These are phyloP conservation scores for Triticum timopheevii DNA, from an alignment of 176 grass and related monocot genomes.

Conservation along the genomic window DNA sequence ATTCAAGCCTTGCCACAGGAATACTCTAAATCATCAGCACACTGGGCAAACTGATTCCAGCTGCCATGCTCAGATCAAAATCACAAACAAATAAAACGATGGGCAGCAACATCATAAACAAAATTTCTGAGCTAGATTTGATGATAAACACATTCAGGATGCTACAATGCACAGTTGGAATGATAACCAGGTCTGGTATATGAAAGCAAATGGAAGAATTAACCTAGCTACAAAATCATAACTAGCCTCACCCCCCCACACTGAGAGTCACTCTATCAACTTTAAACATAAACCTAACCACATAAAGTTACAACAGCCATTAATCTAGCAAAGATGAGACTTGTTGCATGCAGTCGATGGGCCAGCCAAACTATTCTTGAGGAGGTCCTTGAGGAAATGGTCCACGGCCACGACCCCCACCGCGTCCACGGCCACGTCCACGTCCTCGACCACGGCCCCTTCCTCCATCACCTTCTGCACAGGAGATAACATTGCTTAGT, in stretches of 20 bases:
- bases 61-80: neutral
- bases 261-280: conserved; percentile 40
- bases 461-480: conserved; percentile 38
- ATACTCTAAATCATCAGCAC: no score
- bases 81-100: neutral
- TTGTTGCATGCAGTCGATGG: neutral
- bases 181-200: conserved; percentile 14
- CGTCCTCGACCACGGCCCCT: conserved; percentile 31
- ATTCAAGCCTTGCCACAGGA: neutral
- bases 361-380: conserved; percentile 39
- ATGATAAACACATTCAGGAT: conserved; percentile 6
- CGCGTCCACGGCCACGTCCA: conserved; percentile 29
- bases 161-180: conserved; percentile 47
- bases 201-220: conserved; percentile 51
- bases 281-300: conserved; percentile 45
- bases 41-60: neutral
- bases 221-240: conserved; percentile 78
- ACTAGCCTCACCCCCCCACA: conserved; percentile 56
- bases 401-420: conserved; percentile 30
- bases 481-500: neutral
- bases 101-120: neutral
- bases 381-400: conserved; percentile 25
- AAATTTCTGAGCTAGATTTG: conserved; percentile 42
- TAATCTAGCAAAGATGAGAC: conserved; percentile 15
- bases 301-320: conserved; percentile 33